Evolutionary conservation across 1,284 basidiomycete species (phyloP), one percentile per base, ranked within the genome.

Genomic region (Butyriboletus appendiculatus): DNA sequence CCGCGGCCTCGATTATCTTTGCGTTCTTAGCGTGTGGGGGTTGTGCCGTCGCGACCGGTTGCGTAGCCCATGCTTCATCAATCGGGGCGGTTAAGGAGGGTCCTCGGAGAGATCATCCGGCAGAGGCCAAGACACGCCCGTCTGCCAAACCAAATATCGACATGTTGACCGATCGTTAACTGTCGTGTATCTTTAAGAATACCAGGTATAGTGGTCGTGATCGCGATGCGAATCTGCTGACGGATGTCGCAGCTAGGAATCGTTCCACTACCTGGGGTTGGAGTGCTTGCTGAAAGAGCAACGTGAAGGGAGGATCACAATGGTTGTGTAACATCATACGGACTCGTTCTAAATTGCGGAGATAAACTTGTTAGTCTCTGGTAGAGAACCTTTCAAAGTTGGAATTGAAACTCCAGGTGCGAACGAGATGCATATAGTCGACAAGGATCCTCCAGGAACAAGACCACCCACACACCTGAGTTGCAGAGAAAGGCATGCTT

Each of bases 11-110:
- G 1, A 28, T 39, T 7, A 10, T 42, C 33, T 56, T 26, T 49
- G 57, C 46, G 16, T 45, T 54, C 43, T 26, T 38, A 12, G 32
- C 46, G 2, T 58, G 56, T 26, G 57, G 57, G 20, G 57, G 46
- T 42, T 59, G 57, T 24, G 2, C 22, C 16, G 16, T 45, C 20
- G 38, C 46, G n/a, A 55, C 57, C n/a, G 16, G 28, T 30, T 10
- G 33, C 18, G 38, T 11, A 14, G 14, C 22, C 43, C 18, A 10
- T 22, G 14, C 30, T 35, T 35, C 24, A 18, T 20, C 45, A 5
- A 14, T 30, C 1, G 10, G 38, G 3, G 28, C 10, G 34, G 11
- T 7, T 6, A 40, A 18, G 28, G n/a, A 32, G 10, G 9, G 12
- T 30, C 1, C 22, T 10, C n/a, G 12, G 22, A n/a, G 30, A 33